Evolutionary conservation across 371 early-diverging fungal genomes (phyloP).

Genomic region (Syncephalastrum sp.): DNA sequence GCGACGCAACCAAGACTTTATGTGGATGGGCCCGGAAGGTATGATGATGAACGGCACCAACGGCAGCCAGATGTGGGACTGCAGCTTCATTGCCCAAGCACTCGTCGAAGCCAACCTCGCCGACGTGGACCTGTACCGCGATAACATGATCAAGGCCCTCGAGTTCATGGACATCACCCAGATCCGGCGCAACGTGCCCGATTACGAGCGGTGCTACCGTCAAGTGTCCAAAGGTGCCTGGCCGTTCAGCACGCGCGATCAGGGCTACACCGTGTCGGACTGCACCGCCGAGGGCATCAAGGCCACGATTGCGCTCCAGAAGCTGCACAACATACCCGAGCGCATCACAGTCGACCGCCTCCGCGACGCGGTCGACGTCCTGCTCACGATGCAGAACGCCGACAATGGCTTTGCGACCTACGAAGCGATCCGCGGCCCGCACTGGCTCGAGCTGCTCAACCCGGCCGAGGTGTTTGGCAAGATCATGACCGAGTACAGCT

Average conservation of each 20-base stretch:
- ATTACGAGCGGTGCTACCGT: slow-evolving; percentile 73
- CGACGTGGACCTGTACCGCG: slow-evolving; percentile 64
- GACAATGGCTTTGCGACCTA: slow-evolving; percentile 93
- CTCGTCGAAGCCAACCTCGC: slow-evolving; percentile 62
- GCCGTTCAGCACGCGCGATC: slow-evolving; percentile 95
- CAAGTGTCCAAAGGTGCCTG: slow-evolving; percentile 90
- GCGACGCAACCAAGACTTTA: slow-evolving; percentile 73
- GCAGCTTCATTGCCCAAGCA: slow-evolving; percentile 87
- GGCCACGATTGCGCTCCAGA: slow-evolving; percentile 76
- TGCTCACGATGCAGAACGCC: slow-evolving; percentile 89
- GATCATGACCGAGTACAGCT: slow-evolving; percentile 97
- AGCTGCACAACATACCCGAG: slow-evolving; percentile 45
- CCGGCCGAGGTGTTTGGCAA: slow-evolving; percentile 95
- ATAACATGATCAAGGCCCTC: slow-evolving; percentile 67
- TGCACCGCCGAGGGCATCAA: slow-evolving; percentile 97
- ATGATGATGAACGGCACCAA: slow-evolving; percentile 98
- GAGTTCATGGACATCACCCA: slow-evolving; percentile 88
- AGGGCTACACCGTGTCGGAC: slow-evolving; percentile 94
- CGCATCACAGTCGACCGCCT: slow-evolving; percentile 60
- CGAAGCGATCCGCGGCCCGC: slow-evolving; percentile 80
- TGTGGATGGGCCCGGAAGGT: slow-evolving; percentile 90
- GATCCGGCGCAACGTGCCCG: slow-evolving; percentile 74
- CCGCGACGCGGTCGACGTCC: slow-evolving; percentile 84
- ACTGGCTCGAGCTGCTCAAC: slow-evolving; percentile 83
- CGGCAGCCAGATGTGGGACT: slow-evolving; percentile 97